A percentile compares a stretch with the other conserved stretches of the same genome.
Conservation (phyloP, 2,329 filamentous ascomycete genomes). For the Beauveria asiatica region DNA sequence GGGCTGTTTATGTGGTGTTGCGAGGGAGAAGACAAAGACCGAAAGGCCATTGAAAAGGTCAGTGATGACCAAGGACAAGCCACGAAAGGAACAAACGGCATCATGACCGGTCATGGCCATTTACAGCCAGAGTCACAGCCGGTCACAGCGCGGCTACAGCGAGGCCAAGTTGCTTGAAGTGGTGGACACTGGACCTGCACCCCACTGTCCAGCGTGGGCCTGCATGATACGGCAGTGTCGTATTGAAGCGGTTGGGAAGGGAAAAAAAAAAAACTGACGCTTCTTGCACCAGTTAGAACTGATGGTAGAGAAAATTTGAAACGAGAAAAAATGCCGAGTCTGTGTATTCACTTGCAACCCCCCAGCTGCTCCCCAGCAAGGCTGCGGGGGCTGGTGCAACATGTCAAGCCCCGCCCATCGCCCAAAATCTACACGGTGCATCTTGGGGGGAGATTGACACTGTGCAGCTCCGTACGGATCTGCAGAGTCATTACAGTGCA, state of each 20-base stretch:
- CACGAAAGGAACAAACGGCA: no score
- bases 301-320: background rate
- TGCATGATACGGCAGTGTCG: background rate
- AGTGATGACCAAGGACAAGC: no score
- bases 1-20: background rate
- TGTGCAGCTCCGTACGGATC: background rate
- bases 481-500: background rate
- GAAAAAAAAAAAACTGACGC: background rate
- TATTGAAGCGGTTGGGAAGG: background rate
- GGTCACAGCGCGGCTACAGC: background rate
- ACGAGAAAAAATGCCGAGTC: background rate
- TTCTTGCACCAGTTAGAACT: background rate
- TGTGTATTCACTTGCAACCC: no score
- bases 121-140: background rate
- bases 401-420: conserved; percentile 1
- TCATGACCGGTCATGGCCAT: no score
- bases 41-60: no score
- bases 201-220: background rate
- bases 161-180: background rate
- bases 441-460: background rate
- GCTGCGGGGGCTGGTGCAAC: background rate
- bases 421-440: conserved; percentile 5
- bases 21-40: no score
- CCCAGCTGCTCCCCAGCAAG: background rate
- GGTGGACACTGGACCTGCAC: background rate